Percentiles rank a stretch among this genome's conserved stretches.
Evolutionary conservation across 805 yeast genomes (phyloP).

Genomic region (Candida railenensis): DNA sequence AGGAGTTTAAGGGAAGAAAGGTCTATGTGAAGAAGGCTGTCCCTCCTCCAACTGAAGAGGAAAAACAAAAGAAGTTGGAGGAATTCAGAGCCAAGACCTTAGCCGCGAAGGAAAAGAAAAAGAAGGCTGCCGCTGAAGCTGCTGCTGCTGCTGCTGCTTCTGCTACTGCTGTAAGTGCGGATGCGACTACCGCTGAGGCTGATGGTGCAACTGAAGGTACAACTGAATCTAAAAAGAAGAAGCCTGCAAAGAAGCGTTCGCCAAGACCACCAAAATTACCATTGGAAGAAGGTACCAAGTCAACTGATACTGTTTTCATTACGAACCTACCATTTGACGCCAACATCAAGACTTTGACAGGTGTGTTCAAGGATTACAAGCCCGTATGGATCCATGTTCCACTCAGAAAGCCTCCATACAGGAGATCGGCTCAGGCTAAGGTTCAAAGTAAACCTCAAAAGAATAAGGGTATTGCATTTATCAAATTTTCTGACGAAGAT

Average conservation of each 20-base stretch:
- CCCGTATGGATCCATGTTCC: slow-evolving; percentile 65
- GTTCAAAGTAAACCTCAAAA: slow-evolving; percentile 39
- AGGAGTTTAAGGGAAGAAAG: slow-evolving; percentile 44
- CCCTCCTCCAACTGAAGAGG: slow-evolving; percentile 49
- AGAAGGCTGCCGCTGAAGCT: slow-evolving; percentile 18
- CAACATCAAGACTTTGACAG: slow-evolving; percentile 44
- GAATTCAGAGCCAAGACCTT: slow-evolving; percentile 27
- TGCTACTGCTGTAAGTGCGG: slow-evolving; percentile 1
- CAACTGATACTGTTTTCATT: slow-evolving; percentile 59
- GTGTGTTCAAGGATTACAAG: slow-evolving; percentile 45
- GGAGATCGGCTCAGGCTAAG: slow-evolving; percentile 42
- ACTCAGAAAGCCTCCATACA: slow-evolving; percentile 44
- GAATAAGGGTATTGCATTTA: slow-evolving; percentile 66
- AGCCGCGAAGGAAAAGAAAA: slow-evolving; percentile 17
- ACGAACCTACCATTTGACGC: slow-evolving; percentile 57
- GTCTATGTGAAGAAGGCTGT: slow-evolving; percentile 55
- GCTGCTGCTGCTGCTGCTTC: slow-evolving; percentile 13
- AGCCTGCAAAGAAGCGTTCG: slow-evolving; percentile 7
- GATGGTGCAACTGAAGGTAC: background rate
- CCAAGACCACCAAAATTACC: slow-evolving; percentile 2
- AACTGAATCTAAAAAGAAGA: background rate
- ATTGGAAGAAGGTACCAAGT: slow-evolving; percentile 47
- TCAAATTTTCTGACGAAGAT: slow-evolving; percentile 57
- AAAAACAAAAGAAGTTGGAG: slow-evolving; percentile 36
- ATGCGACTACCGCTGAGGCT: slow-evolving; percentile 1